A percentile compares a stretch with the other conserved stretches of the same genome.
Conservation (phyloP, 2,329 filamentous ascomycete species). For the Myriosclerotinia curreyana region DNA sequence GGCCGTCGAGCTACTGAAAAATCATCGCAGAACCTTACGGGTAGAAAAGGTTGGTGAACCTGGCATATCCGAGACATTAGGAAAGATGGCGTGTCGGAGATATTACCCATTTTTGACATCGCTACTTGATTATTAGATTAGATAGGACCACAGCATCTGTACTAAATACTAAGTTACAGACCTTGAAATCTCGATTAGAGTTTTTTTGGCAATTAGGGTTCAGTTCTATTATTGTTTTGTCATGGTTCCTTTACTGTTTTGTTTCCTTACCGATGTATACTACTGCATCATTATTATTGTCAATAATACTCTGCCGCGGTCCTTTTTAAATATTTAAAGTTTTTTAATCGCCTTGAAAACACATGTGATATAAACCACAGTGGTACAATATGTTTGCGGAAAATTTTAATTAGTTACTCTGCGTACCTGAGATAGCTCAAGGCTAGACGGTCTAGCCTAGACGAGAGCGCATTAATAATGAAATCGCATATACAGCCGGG, state of each 20-base stretch:
- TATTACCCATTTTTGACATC: conserved; percentile 18
- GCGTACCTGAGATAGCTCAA: not conserved
- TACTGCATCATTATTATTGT: not conserved
- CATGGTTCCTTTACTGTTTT: not conserved
- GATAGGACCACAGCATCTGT: not conserved
- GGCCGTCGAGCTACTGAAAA: conserved; percentile 12
- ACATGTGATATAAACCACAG: not conserved
- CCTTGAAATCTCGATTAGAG: not conserved
- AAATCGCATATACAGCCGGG: not conserved
- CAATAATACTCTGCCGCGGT: not conserved
- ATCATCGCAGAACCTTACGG: conserved; percentile 6
- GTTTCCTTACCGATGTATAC: not conserved
- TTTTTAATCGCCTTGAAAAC: not conserved
- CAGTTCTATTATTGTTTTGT: conserved; percentile 4
- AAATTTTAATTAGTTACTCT: not conserved
- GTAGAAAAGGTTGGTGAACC: conserved; percentile 2
- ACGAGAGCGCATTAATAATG: not conserved
- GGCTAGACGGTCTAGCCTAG: not conserved
- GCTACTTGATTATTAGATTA: conserved; percentile 1
- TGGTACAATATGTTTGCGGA: not conserved
- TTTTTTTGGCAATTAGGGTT: not conserved
- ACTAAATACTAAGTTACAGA: too few relatives aligned
- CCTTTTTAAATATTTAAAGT: not conserved
- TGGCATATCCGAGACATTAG: conserved; percentile 18
- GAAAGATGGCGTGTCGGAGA: conserved; percentile 16